Base-by-base conservation (phyloP, 352 stramenopile genomes). In the Phytophthora vignae region DNA sequence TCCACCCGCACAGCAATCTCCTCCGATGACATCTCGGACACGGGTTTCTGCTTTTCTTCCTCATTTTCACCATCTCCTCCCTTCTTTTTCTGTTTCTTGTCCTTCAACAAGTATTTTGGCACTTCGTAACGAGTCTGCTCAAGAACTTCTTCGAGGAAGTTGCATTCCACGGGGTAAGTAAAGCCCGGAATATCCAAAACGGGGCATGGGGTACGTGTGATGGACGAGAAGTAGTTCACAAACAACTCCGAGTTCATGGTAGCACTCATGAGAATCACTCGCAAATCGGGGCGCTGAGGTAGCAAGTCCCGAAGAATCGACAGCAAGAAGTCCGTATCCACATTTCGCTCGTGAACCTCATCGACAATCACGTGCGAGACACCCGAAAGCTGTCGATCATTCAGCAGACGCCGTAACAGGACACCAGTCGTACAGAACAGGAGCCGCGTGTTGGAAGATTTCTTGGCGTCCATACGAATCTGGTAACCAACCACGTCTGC, bases 281-380 rank as follows among this genome's bases (percentile, higher is more conserved):
- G 84, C 58, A 98, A 76, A 19, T 94, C 85, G 3, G 78, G 79
- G n/a, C 88, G 87, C 17, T 90, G 75, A 3, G 84, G 85, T 17
- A 96, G 63, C 66, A 96, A 52, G 38, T 95, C 88, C 4, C 93
- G 87, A 11, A 99, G 74, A 71, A 99, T 91, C 21, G 97, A 94
- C 19, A 99, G 84, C 25, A 99, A 77, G 48, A 99, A 98, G 70
- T 99, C 97, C 17, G 91, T 98, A 78, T 99, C 97, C 17, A 99
- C 86, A 61, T 98, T 97, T 36, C 98, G 86, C 71, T 99, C 98
- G 75, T 99, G 97, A 21, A 99, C 97, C 81, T 99, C 98, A 80
- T 99, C 98, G n/a, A 99, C 93, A 55, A 99, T 93, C 60, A 99
- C 90, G 73, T 99, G 98, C 15, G 96, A 98, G 17, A 99, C 88